Evolutionary conservation across 148 eudicot genomes (phyloP).

Genomic region (Polygonum aviculare): DNA sequence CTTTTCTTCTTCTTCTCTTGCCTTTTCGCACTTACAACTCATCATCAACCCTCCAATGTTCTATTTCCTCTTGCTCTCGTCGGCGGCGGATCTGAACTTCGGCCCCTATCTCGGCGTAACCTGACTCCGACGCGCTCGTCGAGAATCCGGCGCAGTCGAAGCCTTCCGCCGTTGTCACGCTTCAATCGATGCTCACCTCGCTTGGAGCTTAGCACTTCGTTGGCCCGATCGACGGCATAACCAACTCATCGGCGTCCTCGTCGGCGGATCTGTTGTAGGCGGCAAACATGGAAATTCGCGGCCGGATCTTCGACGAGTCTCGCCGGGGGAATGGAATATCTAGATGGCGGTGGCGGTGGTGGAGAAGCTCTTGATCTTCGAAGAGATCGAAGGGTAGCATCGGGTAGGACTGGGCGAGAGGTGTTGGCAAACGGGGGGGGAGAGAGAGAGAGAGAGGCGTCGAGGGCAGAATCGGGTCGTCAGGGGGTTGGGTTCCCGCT

Average conservation of each 20-base stretch:
- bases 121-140: constrained; percentile 18
- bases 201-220: constrained; percentile 81
- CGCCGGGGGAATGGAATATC: constrained; percentile 29
- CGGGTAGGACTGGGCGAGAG: too few species aligned
- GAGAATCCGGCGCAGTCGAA: constrained; percentile 67
- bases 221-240: constrained; percentile 33
- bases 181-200: constrained; percentile 86
- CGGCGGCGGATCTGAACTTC: constrained; percentile 13
- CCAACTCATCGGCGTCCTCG: constrained; percentile 23
- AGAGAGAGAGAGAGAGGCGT: too few species aligned
- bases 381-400: constrained; percentile 81
- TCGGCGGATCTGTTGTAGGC: constrained; percentile 11
- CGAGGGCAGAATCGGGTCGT: too few species aligned
- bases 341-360: constrained; percentile 15
- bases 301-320: constrained; percentile 48
- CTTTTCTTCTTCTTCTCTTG: background rate
- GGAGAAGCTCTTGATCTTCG: constrained; percentile 72
- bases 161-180: constrained; percentile 85
- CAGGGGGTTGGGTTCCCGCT: too few species aligned
- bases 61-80: constrained; percentile 21
- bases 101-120: constrained; percentile 19
- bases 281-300: constrained; percentile 18
- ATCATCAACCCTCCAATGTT: constrained; percentile 17
- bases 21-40: constrained; percentile 73
- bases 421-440: too few species aligned